Base-by-base conservation (phyloP, 768 basidiomycete species). In the Piloderma croceum region DNA sequence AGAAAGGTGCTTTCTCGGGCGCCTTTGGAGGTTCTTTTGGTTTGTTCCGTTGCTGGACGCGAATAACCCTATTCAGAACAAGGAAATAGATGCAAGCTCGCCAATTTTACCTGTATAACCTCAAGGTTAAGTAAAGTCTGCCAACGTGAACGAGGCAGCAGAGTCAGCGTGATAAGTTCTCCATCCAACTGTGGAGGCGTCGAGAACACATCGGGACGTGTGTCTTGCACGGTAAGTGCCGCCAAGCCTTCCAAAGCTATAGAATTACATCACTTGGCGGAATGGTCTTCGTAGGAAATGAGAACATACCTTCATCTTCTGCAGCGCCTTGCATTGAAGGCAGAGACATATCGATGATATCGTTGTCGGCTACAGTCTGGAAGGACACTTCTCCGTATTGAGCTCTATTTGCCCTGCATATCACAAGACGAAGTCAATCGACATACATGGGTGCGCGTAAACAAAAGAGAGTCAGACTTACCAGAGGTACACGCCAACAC, bases 71-170 rank as follows among this genome's bases (percentile, higher is more conserved):
- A 9, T 39, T 34, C 27, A 34, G 23, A 7, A 38, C 7, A 35
- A 37, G 12, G 31, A 31, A 12, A 7, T 38, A 38, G 5, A 7
- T 19, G 7, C 12, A 25, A 29, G 27, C 9, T 15, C 24, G 12
- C n/a, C 31, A 41, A 22, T 61, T 74, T 27, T 49, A 87, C 90
- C 60, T 89, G 83, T 46, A 98, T 98, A 22, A 90, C 82, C 50
- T 98, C 96, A 13, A 99, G 71, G 55, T 96, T 96, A 42, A 99
- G 71, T n/a, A 99, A 65, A 0, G 96, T 93, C 62, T 96, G 91
- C 96, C 96, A 99, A 51, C 87, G 74, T 11, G 90, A 81, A 27
- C 93, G 81, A 12, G 96, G 96, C 29, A 98, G 71, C 18, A 93
- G 69, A 5, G 94, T 93, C 15, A 99, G 67, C 1, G 96, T 98